Evolutionary conservation across 805 yeast genomes (phyloP).

Genomic region (Candida chauliodis): DNA sequence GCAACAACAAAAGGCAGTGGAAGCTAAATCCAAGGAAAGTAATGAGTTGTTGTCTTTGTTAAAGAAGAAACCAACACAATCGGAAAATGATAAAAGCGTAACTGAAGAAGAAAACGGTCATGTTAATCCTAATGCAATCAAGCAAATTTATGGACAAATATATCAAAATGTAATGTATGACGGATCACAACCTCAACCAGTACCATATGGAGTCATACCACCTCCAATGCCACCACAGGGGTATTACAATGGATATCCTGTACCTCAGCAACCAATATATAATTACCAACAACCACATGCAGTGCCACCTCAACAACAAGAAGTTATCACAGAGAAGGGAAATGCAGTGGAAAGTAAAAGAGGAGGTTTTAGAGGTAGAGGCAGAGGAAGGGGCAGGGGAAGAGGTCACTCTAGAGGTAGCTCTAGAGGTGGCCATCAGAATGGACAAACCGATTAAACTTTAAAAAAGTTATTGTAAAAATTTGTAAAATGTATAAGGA

Average conservation of each 20-base stretch:
- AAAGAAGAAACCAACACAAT: conserved; percentile 15
- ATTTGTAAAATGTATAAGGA: too few species aligned
- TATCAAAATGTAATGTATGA: conserved; percentile 42
- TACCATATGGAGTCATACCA: background rate
- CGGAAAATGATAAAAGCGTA: conserved; percentile 8
- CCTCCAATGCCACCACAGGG: conserved; percentile 7
- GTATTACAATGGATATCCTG: conserved; percentile 2
- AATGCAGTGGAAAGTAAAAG: conserved; percentile 18
- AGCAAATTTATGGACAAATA: conserved; percentile 41
- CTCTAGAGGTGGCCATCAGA: conserved; percentile 8
- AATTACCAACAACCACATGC: background rate
- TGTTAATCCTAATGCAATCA: conserved; percentile 29
- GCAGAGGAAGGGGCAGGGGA: conserved; percentile 15
- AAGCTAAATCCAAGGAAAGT: conserved; percentile 16
- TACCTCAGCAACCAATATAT: conserved; percentile 11
- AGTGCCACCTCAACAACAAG: background rate
- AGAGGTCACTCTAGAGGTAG: conserved; percentile 1
- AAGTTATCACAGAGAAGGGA: background rate
- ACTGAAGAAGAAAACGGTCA: conserved; percentile 7
- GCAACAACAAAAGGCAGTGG: background rate
- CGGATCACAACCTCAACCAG: conserved; percentile 17
- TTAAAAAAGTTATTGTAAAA: too few species aligned
- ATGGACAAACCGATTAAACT: too few species aligned
- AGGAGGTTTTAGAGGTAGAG: conserved; percentile 13
- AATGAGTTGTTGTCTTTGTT: conserved; percentile 30